Conservation (phyloP, 805 yeast species). For the Lipomyces lipofer region DNA sequence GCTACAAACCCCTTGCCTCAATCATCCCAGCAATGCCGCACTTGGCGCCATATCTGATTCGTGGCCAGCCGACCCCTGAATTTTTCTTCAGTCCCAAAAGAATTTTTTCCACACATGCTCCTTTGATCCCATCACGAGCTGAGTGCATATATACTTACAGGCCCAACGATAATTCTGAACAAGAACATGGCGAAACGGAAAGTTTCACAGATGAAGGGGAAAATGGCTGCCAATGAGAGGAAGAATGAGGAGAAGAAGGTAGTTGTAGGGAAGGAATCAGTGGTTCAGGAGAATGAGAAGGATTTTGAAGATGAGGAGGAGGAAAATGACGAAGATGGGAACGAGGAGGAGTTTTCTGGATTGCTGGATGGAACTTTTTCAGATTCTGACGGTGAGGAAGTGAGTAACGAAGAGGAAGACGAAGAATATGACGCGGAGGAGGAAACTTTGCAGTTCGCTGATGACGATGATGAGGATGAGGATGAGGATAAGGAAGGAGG, state of each 20-base stretch:
- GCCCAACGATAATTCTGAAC: no score
- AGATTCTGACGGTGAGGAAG: constrained; percentile 22
- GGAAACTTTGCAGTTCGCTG: constrained; percentile 2
- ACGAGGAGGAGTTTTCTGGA: constrained; percentile 31
- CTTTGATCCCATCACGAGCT: no score
- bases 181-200: constrained; percentile 18
- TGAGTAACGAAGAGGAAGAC: constrained; percentile 41
- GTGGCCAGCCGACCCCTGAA: no score
- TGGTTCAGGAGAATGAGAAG: constrained; percentile 13
- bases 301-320: constrained; percentile 10
- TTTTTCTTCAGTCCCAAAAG: no score
- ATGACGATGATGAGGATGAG: constrained; percentile 20
- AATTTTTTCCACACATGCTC: no score
- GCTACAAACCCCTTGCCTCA: no score
- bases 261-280: constrained; percentile 36
- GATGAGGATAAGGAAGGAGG: constrained; percentile 27
- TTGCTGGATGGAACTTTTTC: constrained; percentile 27
- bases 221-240: background rate
- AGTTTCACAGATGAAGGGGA: background rate
- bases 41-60: no score
- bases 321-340: constrained; percentile 16
- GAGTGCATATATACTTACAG: no score
- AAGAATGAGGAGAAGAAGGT: constrained; percentile 42
- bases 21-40: no score
- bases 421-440: constrained; percentile 53